Conservation (phyloP, 2,329 filamentous ascomycete genomes). For the Dissoconium aciculare region DNA sequence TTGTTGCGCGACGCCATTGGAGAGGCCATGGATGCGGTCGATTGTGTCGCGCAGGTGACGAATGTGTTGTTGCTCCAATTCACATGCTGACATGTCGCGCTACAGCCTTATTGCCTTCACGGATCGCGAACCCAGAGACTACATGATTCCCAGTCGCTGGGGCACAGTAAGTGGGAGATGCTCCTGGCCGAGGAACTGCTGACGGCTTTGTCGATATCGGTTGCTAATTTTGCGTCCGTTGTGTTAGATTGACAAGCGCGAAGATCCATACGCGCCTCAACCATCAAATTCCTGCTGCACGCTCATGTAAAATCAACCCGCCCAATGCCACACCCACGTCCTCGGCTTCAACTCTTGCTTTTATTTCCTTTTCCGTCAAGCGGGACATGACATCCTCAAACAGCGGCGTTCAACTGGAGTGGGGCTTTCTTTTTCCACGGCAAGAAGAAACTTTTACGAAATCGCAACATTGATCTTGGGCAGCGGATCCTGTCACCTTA, state of each 20-base stretch:
- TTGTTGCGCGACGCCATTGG: background rate
- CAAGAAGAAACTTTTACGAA: no score
- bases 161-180: slow-evolving; percentile 52
- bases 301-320: slow-evolving; percentile 61
- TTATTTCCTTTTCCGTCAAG: no score
- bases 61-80: background rate
- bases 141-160: slow-evolving; percentile 98
- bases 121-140: slow-evolving; percentile 85
- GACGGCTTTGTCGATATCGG: background rate
- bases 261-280: slow-evolving; percentile 96
- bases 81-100: slow-evolving; percentile 6
- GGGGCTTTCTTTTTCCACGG: no score
- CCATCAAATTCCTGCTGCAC: slow-evolving; percentile 85
- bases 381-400: no score
- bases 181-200: no score
- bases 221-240: slow-evolving; percentile 5
- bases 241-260: slow-evolving; percentile 66
- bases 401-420: no score
- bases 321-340: no score
- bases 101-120: slow-evolving; percentile 91
- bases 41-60: no score
- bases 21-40: no score
- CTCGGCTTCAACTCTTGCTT: slow-evolving; percentile 7
- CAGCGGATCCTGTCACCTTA: no score
- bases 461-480: no score